Evolutionary conservation across 352 stramenopile genomes (phyloP), one percentile per base, ranked within the genome.

Genomic region (Peronospora destructor): DNA sequence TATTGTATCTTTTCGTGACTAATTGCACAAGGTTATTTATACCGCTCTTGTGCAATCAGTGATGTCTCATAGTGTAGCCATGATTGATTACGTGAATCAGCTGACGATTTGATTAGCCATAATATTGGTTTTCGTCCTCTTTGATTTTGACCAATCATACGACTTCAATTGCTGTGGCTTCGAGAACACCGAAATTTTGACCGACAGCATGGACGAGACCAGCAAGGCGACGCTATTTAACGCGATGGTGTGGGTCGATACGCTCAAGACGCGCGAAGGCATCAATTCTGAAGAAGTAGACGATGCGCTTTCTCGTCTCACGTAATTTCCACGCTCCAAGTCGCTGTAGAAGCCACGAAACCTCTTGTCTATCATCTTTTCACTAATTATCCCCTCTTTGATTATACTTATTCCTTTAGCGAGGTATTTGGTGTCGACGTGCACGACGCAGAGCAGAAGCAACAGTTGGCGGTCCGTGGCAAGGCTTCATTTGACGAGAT

Each of bases 371-470:
- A 37, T 25, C 7, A 19, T 29, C 30, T 36, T 13, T 4, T 21
- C 14, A 37, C 34, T 47, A 43, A 32, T 32, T 32, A 32, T 32
- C 10, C 28, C 8, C 28, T 32, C 6, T 38, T 28, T 39, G 33
- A 25, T 42, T 19, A 29, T 45, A 26, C 30, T 36, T 45, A 23
- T 34, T 47, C 29, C 21, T 57, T 6, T 45, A 91, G 81, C n/a
- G 75, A 84, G 54, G 75, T 78, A 12, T 92, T 92, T 40, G 63
- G 67, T 30, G 37, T 92, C 43, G 68, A 84, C 44, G 47, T 87
- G 13, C 64, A 75, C 21, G 63, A 87, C 49, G 65, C 60, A 10
- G 57, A 72, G 50, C 76, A 86, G 58, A 66, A 82, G 59, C 68
- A 60, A 14, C 41, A 61, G 37, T 61, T 85, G 48, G 64, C 63